phyloP scores from a whole-genome alignment of 352 stramenopile genomes.

The Saprolegnia diclina region DNA sequence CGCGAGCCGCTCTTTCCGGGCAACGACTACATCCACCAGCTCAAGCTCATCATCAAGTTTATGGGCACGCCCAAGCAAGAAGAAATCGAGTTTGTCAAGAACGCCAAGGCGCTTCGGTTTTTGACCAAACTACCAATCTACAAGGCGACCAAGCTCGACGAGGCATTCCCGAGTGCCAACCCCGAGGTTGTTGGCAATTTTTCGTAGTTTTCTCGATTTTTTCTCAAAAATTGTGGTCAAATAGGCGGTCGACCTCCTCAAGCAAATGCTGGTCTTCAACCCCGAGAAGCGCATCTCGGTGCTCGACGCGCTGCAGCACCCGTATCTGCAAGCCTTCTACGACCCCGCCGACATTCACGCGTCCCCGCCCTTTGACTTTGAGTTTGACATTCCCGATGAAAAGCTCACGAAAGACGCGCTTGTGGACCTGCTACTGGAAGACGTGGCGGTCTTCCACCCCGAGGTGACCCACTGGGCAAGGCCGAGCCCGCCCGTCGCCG shows the following conservation, averaged over 20 bases:
- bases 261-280: constrained; percentile 66
- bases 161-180: constrained; percentile 42
- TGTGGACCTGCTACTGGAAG: constrained; percentile 50
- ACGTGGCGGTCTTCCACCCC: constrained; percentile 57
- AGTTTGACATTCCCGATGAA: constrained; percentile 59
- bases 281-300: constrained; percentile 68
- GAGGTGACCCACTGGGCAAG: constrained; percentile 11
- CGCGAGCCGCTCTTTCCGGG: constrained; percentile 94
- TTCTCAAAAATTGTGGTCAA: background rate
- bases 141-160: constrained; percentile 62
- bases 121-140: constrained; percentile 53
- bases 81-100: constrained; percentile 43
- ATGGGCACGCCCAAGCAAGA: constrained; percentile 64
- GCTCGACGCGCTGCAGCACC: constrained; percentile 46
- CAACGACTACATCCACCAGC: constrained; percentile 80
- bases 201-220: background rate
- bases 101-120: constrained; percentile 30
- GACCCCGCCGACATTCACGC: constrained; percentile 35
- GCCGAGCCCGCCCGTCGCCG: constrained; percentile 9
- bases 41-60: constrained; percentile 76
- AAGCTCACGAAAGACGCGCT: constrained; percentile 56
- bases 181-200: constrained; percentile 6
- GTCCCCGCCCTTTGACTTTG: constrained; percentile 51
- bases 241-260: constrained; percentile 49
- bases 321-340: constrained; percentile 47